A percentile compares a stretch with the other conserved stretches of the same genome.
These are phyloP conservation scores for Aureobasidium sp. DNA, from an alignment of 2,329 filamentous ascomycete genomes.

Conservation along the genomic window DNA sequence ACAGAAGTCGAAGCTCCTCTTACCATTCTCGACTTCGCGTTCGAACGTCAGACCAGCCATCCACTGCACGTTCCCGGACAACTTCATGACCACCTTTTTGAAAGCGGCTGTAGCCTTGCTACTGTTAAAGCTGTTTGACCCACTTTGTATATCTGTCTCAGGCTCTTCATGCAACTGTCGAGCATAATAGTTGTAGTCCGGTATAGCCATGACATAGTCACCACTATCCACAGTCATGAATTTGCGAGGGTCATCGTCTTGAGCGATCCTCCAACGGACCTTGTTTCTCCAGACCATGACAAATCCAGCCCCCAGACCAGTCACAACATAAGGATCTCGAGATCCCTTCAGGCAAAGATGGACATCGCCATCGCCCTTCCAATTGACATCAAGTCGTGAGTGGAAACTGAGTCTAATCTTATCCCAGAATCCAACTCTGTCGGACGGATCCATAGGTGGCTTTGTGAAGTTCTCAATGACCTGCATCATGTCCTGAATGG, in stretches of 20 bases:
- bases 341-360: conserved; percentile 84
- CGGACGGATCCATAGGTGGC: conserved; percentile 85
- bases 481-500: conserved; percentile 99
- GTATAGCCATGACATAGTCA: conserved; percentile 89
- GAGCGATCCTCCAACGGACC: conserved; percentile 78
- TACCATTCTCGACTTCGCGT: conserved; percentile 63
- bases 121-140: conserved; percentile 52
- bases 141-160: conserved; percentile 48
- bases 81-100: conserved; percentile 98
- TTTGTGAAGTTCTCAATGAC: conserved; percentile 97
- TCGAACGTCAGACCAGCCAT: conserved; percentile 89
- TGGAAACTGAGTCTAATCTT: conserved; percentile 94
- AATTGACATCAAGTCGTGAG: conserved; percentile 78
- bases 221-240: conserved; percentile 96
- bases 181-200: conserved; percentile 85
- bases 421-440: conserved; percentile 96
- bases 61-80: conserved; percentile 94
- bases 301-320: conserved; percentile 86
- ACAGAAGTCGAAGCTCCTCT: conserved; percentile 77
- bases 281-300: conserved; percentile 98
- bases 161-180: conserved; percentile 50
- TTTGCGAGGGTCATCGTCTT: conserved; percentile 77
- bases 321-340: conserved; percentile 87
- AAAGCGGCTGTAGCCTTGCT: conserved; percentile 74
- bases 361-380: conserved; percentile 94